Evolutionary conservation across 805 yeast species (phyloP), one percentile per base, ranked within the genome.

Genomic region (Zygosaccharomyces bailii): DNA sequence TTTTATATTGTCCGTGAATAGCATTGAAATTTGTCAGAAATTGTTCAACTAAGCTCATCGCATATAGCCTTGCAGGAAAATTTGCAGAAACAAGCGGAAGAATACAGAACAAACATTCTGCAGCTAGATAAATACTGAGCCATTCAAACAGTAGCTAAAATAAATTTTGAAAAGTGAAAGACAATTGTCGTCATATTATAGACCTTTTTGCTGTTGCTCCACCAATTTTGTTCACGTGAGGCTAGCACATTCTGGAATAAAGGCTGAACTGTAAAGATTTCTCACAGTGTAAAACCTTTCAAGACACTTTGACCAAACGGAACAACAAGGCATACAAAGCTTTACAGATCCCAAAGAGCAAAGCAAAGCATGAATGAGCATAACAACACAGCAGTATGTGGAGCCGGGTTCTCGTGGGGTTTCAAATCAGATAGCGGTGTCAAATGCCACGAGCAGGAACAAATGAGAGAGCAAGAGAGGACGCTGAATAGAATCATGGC

Each of bases 331-430:
- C 11, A 27, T 10, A 27, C 3, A 7, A 6, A 16, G 14, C 13
- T 27, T 27, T 7, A 10, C 2, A 10, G 14, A 5, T 13, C 5
- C 13, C 13, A 7, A 2, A 27, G 31, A 27, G 31, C 31, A 10
- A n/a, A 11, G 31, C 11, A n/a, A 10, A n/a, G 4, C 13, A 27
- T 27, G 31, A 27, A 27, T 16, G 31, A 27, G 31, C 31, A 27
- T 5, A 44, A 45, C 27, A 32, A 37, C 3, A 39, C 42, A 16
- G 41, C 46, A 24, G 46, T 37, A 17, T 34, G 35, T 20, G 45
- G 44, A 10, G 51, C 51, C 6, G 51, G 52, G 14, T 48, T 48
- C 30, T 42, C 52, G 8, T 48, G 52, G 52, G 52, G 52, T 5
- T 48, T 48, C 34, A 48, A 45, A 35, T 48, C 52, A 10, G 44